Evolutionary conservation across 2,329 filamentous ascomycete genomes (phyloP).

Genomic region (Lecanicillium sp.): DNA sequence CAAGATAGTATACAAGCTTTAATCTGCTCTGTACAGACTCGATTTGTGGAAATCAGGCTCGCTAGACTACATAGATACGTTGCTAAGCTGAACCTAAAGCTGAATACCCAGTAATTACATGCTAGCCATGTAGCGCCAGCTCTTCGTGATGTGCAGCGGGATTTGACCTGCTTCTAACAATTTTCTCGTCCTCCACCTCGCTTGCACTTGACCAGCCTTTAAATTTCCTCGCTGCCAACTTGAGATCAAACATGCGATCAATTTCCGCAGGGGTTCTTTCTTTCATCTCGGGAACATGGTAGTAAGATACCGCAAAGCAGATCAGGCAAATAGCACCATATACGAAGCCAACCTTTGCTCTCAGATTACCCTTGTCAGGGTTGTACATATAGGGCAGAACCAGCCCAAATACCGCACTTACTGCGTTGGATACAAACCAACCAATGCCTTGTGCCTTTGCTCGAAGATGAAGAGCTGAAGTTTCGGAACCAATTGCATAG

Average conservation of each 20-base stretch:
- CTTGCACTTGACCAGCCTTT: conserved; percentile 1
- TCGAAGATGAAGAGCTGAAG: conserved; percentile 33
- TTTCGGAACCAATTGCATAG: conserved; percentile 32
- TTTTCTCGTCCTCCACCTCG: too few relatives aligned
- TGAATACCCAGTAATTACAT: too few relatives aligned
- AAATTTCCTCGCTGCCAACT: conserved; percentile 20
- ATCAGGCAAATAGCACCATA: conserved; percentile 27
- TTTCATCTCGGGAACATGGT: conserved; percentile 45
- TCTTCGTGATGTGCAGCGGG: too few relatives aligned
- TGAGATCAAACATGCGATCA: conserved; percentile 28
- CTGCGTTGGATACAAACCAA: conserved; percentile 31
- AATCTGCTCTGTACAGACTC: too few relatives aligned
- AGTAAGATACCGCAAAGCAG: conserved; percentile 29
- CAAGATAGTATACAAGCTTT: conserved; percentile 27
- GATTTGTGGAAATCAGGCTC: too few relatives aligned
- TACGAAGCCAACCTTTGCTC: conserved; percentile 32
- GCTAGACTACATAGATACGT: too few relatives aligned
- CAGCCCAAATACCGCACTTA: conserved; percentile 34
- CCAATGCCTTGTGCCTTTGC: conserved; percentile 34
- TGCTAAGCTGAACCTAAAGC: too few relatives aligned
- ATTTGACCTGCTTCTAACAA: too few relatives aligned
- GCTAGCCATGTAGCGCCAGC: too few relatives aligned
- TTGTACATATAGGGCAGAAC: conserved; percentile 44
- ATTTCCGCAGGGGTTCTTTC: conserved; percentile 38
- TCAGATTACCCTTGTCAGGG: conserved; percentile 25